These are phyloP conservation scores for Trichoderma parareesei DNA, from an alignment of 495 filamentous ascomycete genomes.

Conservation along the genomic window DNA sequence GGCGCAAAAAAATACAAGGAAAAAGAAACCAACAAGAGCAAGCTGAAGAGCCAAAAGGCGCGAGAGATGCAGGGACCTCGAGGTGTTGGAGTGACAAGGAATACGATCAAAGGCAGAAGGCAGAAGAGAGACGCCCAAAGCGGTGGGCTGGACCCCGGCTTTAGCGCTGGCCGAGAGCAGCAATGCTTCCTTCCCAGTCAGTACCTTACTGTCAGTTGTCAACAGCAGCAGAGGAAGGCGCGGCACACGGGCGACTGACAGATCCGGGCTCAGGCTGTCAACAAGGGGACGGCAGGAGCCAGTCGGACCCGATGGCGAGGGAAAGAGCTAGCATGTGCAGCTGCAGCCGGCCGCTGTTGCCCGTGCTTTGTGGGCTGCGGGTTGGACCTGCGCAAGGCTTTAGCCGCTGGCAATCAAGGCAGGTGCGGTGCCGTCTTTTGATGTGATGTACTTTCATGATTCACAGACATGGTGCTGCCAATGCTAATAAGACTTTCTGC, in stretches of 20 bases:
- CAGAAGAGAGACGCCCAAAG: not conserved
- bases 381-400: not conserved
- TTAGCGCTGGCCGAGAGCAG: not conserved
- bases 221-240: not conserved
- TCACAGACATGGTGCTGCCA: no score
- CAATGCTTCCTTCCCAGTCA: no score
- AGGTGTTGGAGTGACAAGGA: no score
- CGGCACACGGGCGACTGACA: not conserved
- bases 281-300: conserved; percentile 5
- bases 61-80: conserved; percentile 1
- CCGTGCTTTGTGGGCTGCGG: not conserved
- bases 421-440: not conserved
- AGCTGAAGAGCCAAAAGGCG: not conserved
- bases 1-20: not conserved
- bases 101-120: not conserved
- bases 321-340: not conserved
- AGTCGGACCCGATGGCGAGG: not conserved
- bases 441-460: no score
- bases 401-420: not conserved
- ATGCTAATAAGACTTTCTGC: no score
- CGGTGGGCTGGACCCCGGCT: conserved; percentile 7
- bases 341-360: conserved; percentile 1
- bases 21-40: not conserved
- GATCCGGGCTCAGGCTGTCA: not conserved
- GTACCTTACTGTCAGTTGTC: not conserved